These are phyloP conservation scores for Canavalia gladiata DNA, from an alignment of 306 rosid species.

Conservation along the genomic window DNA sequence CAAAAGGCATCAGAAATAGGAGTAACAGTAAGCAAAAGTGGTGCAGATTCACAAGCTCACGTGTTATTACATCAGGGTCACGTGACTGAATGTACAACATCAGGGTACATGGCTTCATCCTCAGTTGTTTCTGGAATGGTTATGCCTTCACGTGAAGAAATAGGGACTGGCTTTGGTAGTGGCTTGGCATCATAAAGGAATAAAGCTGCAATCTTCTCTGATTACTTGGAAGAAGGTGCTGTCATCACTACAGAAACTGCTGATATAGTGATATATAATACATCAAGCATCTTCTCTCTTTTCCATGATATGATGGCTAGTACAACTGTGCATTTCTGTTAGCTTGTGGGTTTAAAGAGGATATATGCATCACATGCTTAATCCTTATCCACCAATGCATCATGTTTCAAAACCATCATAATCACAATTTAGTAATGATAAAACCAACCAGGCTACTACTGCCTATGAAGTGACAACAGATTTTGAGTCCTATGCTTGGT, in stretches of 20 bases:
- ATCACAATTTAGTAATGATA: conserved; percentile 10
- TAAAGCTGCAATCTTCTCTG: conserved; percentile 47
- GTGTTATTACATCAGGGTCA: conserved; percentile 41
- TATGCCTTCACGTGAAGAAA: conserved; percentile 58
- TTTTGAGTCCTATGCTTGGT: too few relatives aligned
- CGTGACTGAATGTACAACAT: conserved; percentile 36
- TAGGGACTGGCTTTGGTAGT: conserved; percentile 46
- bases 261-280: neutral
- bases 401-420: conserved; percentile 41
- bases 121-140: conserved; percentile 46
- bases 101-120: conserved; percentile 37
- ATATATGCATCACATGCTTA: conserved; percentile 48
- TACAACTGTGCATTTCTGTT: too few relatives aligned
- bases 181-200: conserved; percentile 53
- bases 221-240: conserved; percentile 41
- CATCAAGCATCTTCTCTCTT: conserved; percentile 34
- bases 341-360: conserved; percentile 44
- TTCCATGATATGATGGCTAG: conserved; percentile 59
- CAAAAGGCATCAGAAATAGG: conserved; percentile 77
- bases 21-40: conserved; percentile 54
- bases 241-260: neutral
- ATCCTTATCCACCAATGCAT: neutral
- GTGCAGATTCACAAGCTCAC: conserved; percentile 40
- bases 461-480: too few relatives aligned
- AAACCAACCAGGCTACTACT: neutral